Evolutionary conservation across 441 rosid species (phyloP), one percentile per base, ranked within the genome.

Genomic region (Iberis amara): DNA sequence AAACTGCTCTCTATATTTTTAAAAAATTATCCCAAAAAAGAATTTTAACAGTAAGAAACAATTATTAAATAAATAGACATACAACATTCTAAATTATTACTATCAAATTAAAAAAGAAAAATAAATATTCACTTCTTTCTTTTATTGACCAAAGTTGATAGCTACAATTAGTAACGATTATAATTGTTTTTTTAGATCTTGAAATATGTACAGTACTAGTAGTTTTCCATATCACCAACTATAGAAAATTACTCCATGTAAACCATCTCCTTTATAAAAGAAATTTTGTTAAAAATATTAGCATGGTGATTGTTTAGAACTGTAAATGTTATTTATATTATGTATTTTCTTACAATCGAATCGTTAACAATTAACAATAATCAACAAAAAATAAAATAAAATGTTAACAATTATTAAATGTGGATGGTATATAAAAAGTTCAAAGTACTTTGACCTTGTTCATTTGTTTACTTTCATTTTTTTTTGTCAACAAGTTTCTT

Each of bases 91-190:
- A 10, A 57, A 46, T 4, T 36, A 27, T 46, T 7, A n/a, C 8
- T 3, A 13, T 9, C 4, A 11, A 33, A 33, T 8, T 12, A n/a
- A 8, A 26, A 26, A 39, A 30, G 31, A 35, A 36, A 21, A 15
- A 26, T 11, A 11, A 8, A 24, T 12, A 30, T 36, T 26, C 31
- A 37, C 33, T 52, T 47, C 12, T 40, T 26, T 23, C 36, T 18
- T 14, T 49, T 15, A 18, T 18, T 11, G 36, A 10, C 58, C 42
- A 30, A 50, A 57, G 42, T 36, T 14, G 69, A 55, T 57, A 51
- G 59, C 39, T 65, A 23, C 60, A 45, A 58, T 51, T 57, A 51
- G 59, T 39, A 58, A 23, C 60, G 38, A 58, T 51, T 57, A 38
- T 38, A 59, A 45, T 39, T 65, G 54, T 39, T 31, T 26, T 42